These are phyloP conservation scores for Metschnikowia lachancei DNA, from an alignment of 805 yeast genomes.

Conservation along the genomic window DNA sequence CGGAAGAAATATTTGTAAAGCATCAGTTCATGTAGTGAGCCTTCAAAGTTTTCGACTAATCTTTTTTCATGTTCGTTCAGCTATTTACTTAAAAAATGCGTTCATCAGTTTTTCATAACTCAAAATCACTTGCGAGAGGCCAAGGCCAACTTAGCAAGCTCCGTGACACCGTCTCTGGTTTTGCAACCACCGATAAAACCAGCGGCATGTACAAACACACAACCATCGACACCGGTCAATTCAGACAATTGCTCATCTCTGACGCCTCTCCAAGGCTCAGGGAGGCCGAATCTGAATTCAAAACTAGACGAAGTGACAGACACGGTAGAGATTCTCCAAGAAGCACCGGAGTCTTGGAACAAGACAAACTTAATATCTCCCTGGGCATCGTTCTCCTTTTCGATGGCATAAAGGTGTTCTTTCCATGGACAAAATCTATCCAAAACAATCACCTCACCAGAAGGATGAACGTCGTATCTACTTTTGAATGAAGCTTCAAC, in stretches of 20 bases:
- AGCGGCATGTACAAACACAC: conserved; percentile 91
- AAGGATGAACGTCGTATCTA: conserved; percentile 59
- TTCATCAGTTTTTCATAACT: too few species aligned
- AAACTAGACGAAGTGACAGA: conserved; percentile 77
- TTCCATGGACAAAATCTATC: conserved; percentile 92
- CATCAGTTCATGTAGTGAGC: too few species aligned
- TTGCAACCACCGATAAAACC: conserved; percentile 96
- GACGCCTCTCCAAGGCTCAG: conserved; percentile 92
- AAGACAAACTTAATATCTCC: conserved; percentile 71
- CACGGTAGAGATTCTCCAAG: conserved; percentile 90
- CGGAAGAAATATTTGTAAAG: too few species aligned
- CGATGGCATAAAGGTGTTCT: conserved; percentile 79
- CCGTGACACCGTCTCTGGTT: conserved; percentile 71
- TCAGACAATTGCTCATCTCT: conserved; percentile 80
- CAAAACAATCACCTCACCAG: conserved; percentile 73
- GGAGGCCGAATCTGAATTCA: conserved; percentile 81
- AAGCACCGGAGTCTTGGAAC: conserved; percentile 67
- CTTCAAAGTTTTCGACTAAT: too few species aligned
- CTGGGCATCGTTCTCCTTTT: conserved; percentile 53
- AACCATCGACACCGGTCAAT: conserved; percentile 76
- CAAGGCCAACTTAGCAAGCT: conserved; percentile 56
- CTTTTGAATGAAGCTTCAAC: conserved; percentile 67
- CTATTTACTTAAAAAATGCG: too few species aligned
- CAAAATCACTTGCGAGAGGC: conserved; percentile 8
- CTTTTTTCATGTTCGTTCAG: too few species aligned